Conservation (phyloP, 2,329 filamentous ascomycete genomes). For the Tolypocladium tropicale region DNA sequence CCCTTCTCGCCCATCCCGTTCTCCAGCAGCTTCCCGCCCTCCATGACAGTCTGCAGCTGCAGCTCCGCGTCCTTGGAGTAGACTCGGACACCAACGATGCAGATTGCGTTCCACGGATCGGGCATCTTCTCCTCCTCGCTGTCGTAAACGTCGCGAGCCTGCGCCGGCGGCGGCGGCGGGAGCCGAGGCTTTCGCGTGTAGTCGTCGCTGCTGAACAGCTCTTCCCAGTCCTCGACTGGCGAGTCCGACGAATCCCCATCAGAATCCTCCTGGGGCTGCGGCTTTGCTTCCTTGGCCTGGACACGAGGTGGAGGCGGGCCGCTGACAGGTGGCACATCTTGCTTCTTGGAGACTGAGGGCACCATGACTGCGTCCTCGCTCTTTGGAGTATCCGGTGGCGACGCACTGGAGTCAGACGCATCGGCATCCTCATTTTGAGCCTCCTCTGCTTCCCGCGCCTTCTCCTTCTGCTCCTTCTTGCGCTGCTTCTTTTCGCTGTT, state of each 20-base stretch:
- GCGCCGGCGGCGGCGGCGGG: conserved; percentile 22
- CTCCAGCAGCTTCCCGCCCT: conserved; percentile 42
- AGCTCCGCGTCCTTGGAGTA: conserved; percentile 48
- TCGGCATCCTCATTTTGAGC: conserved; percentile 10
- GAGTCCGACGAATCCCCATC: conserved; percentile 49
- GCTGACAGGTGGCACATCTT: conserved; percentile 20
- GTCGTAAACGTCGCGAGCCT: conserved; percentile 30
- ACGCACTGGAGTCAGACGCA: conserved; percentile 19
- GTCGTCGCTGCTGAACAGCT: conserved; percentile 49
- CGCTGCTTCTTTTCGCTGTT: conserved; percentile 23
- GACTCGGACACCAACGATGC: conserved; percentile 49
- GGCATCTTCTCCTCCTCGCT: conserved; percentile 46
- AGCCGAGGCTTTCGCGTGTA: conserved; percentile 40
- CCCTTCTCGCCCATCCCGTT: conserved; percentile 48
- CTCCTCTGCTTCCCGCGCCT: conserved; percentile 10
- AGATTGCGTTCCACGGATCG: conserved; percentile 53
- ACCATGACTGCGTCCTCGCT: conserved; percentile 14
- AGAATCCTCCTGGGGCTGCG: conserved; percentile 26
- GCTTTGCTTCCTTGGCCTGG: conserved; percentile 5
- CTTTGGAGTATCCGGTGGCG: conserved; percentile 21
- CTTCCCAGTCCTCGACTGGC: conserved; percentile 49
- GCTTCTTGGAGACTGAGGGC: conserved; percentile 17
- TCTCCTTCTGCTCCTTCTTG: conserved; percentile 16
- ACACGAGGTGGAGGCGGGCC: conserved; percentile 13
- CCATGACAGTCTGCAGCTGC: conserved; percentile 44